Percentiles rank a stretch among this genome's conserved stretches.
phyloP scores from a whole-genome alignment of 768 basidiomycete genomes.

The Coprinopsis cinerea region DNA sequence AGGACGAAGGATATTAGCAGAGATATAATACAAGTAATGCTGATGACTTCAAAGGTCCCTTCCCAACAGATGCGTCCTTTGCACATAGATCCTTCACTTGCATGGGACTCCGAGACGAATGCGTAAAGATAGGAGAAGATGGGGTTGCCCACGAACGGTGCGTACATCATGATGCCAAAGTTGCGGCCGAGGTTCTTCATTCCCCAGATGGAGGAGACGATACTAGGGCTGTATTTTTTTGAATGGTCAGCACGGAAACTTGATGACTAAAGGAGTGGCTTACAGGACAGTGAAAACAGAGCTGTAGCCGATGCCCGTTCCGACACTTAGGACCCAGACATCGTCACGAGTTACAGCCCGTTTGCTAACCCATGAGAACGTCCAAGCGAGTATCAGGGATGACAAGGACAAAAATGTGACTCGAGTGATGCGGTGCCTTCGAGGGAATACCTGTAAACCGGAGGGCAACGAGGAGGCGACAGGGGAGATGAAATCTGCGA shows the following conservation, averaged over 20 bases:
- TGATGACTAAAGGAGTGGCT: constrained; percentile 21
- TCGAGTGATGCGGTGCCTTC: constrained; percentile 56
- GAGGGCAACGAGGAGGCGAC: constrained; percentile 38
- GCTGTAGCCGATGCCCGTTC: constrained; percentile 67
- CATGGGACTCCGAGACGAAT: constrained; percentile 50
- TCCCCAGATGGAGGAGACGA: constrained; percentile 72
- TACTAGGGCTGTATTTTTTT: constrained; percentile 47
- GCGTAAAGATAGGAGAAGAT: constrained; percentile 79
- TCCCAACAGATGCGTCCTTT: constrained; percentile 58
- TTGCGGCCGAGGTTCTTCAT: constrained; percentile 65
- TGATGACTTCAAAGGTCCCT: constrained; percentile 54
- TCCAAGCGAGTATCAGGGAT: constrained; percentile 39
- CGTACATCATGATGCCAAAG: constrained; percentile 68
- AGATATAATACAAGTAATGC: constrained; percentile 37
- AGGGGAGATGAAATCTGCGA: constrained; percentile 72
- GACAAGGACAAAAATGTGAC: constrained; percentile 52
- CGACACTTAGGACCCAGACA: constrained; percentile 68
- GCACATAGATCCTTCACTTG: constrained; percentile 41
- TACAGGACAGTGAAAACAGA: constrained; percentile 66
- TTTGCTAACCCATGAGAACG: constrained; percentile 52
- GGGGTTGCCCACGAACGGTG: constrained; percentile 71
- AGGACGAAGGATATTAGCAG: constrained; percentile 40
- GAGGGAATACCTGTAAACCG: constrained; percentile 29
- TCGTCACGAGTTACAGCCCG: constrained; percentile 41
- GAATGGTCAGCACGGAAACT: background rate